Evolutionary conservation across 1,139 yeast genomes (phyloP), one percentile per base, ranked within the genome.

Genomic region (Diutina siamensis): DNA sequence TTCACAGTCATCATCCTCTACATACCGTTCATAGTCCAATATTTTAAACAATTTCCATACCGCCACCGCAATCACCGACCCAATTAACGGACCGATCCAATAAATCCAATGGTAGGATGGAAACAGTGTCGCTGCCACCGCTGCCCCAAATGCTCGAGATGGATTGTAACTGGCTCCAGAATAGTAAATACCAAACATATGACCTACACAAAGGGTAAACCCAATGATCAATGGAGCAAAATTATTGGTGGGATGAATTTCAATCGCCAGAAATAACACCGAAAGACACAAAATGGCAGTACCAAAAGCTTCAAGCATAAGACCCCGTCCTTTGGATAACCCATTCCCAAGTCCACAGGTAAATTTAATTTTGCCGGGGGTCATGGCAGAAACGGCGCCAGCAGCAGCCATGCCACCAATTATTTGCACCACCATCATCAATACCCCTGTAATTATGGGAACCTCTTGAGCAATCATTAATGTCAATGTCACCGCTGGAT

Each of bases 111-210:
- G 88, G 67, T 87, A 86, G 57, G 60, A 63, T 36, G 95, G 94
- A 86, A 87, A 33, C 10, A 75, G 68, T 49, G 64, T 68, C 48
- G 75, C 74, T 48, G 89, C 94, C 49, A 85, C 71, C 60, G 80
- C 75, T 47, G 95, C 94, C 58, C 96, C 96, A 51, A 86, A 76
- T 28, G 87, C 70, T 70, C 96, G 80, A 44, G 95, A 95, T 47
- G 95, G 95, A 73, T 86, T 86, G 60, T 85, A 71, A 60, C 95
- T 95, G 42, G 95, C 95, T 61, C 95, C 95, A 47, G 95, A 83
- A 69, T 78, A 83, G 74, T 74, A 84, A 49, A 87, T 85, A 61
- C 84, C 76, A 53, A 84, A 72, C 71, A 86, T 76, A 61, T 86
- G 95, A 41, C 84, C 94, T 57, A 86, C 67, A 68, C 87, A 82